phyloP scores from a whole-genome alignment of 805 yeast species.

The Candida namnaoensis region DNA sequence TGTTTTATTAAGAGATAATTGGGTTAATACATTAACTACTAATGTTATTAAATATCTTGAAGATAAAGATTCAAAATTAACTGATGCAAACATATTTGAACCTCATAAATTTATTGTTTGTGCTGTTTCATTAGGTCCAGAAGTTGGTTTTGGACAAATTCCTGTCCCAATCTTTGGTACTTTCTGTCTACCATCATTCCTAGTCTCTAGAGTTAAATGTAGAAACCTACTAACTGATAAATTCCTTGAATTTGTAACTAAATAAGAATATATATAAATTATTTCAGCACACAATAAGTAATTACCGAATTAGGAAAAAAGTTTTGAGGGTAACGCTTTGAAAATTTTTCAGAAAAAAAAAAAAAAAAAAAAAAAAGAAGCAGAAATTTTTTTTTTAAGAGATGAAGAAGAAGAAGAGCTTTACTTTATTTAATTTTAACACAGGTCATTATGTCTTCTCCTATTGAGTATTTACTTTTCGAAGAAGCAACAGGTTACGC shows the following conservation, averaged over 20 bases:
- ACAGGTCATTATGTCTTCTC: constrained; percentile 37
- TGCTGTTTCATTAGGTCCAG: constrained; percentile 13
- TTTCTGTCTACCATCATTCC: background rate
- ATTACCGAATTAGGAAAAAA: background rate
- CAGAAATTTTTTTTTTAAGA: no score
- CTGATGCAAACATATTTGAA: background rate
- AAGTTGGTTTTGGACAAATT: constrained; percentile 15
- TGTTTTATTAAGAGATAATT: constrained; percentile 4
- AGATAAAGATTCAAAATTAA: background rate
- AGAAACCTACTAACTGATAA: background rate
- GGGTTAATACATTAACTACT: constrained; percentile 8
- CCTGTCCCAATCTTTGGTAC: constrained; percentile 14
- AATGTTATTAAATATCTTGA: constrained; percentile 9
- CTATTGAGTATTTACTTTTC: constrained; percentile 83
- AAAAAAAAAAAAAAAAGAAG: no score
- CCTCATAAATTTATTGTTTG: background rate
- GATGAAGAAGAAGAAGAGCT: background rate
- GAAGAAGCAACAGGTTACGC: constrained; percentile 99
- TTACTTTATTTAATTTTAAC: background rate
- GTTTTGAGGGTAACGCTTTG: no score
- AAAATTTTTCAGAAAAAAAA: background rate
- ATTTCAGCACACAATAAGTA: background rate
- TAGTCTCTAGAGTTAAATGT: background rate
- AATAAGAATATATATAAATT: no score
- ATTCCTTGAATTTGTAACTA: background rate